Evolutionary conservation across 2,329 filamentous ascomycete species (phyloP).

Genomic region (Arthrobotrys sphaeroides): DNA sequence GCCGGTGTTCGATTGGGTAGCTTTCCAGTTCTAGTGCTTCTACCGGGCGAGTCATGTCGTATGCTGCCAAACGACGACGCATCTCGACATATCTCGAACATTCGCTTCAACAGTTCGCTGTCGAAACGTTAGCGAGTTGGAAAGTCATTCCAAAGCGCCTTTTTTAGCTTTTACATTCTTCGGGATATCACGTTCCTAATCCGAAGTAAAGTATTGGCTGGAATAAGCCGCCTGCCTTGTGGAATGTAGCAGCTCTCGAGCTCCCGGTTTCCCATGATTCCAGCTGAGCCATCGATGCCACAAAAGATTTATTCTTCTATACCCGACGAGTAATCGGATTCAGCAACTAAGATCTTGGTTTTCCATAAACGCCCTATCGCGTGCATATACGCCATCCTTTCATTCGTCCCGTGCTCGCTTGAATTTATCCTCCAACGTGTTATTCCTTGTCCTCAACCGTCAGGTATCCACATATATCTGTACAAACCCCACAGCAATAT

Average conservation of each 20-base stretch:
- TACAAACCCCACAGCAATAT: neutral
- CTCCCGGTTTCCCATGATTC: too few species aligned
- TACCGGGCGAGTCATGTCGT: neutral
- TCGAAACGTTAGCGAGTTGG: neutral
- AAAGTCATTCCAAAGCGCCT: neutral
- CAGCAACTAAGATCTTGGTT: neutral
- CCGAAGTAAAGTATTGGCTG: neutral
- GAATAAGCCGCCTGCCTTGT: neutral
- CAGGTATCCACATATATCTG: neutral
- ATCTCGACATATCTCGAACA: slow-evolving; percentile 14
- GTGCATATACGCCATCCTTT: slow-evolving; percentile 5
- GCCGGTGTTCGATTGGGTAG: slow-evolving; percentile 10
- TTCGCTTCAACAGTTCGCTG: neutral
- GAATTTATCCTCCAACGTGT: neutral
- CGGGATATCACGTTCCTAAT: neutral
- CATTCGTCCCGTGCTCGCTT: slow-evolving; percentile 1
- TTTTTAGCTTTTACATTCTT: neutral
- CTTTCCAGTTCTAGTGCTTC: neutral
- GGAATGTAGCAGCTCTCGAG: neutral
- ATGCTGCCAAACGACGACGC: neutral
- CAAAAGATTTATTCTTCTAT: neutral
- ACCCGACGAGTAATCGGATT: neutral
- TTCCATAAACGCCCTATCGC: neutral
- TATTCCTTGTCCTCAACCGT: neutral
- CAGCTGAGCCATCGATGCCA: neutral